phyloP scores from a whole-genome alignment of 208 protist genomes.

The Perkinsela sp. region DNA sequence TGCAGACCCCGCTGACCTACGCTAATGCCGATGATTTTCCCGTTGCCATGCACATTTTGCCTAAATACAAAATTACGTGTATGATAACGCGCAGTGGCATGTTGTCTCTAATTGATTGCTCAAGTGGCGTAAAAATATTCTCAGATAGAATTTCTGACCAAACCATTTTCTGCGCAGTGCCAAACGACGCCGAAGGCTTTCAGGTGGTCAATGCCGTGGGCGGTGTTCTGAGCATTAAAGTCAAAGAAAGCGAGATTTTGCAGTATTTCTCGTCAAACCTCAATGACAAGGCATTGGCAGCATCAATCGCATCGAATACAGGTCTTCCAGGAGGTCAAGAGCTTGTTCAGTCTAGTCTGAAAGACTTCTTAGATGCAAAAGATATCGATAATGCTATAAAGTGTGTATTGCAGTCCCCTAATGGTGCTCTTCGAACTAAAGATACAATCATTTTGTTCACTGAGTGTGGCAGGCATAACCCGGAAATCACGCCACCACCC shows the following conservation, averaged over 20 bases:
- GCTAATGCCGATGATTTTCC: slow-evolving; percentile 79
- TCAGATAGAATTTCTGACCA: slow-evolving; percentile 77
- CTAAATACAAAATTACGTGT: slow-evolving; percentile 82
- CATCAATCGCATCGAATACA: slow-evolving; percentile 75
- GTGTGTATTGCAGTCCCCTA: slow-evolving; percentile 73
- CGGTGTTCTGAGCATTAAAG: slow-evolving; percentile 54
- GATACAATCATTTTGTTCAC: slow-evolving; percentile 85
- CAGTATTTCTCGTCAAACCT: slow-evolving; percentile 75
- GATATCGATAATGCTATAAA: slow-evolving; percentile 78
- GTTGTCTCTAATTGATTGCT: slow-evolving; percentile 77
- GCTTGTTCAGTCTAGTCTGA: slow-evolving; percentile 81
- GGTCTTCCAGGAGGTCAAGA: slow-evolving; percentile 90
- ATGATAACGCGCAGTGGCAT: slow-evolving; percentile 84
- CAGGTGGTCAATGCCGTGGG: slow-evolving; percentile 85
- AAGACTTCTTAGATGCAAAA: slow-evolving; percentile 58
- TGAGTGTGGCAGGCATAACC: slow-evolving; percentile 17
- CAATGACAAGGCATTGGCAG: slow-evolving; percentile 72
- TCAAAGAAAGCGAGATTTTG: slow-evolving; percentile 87
- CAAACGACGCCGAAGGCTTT: slow-evolving; percentile 53
- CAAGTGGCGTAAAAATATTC: slow-evolving; percentile 69
- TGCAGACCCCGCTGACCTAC: background rate
- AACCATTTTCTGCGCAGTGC: slow-evolving; percentile 81
- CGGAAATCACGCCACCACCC: slow-evolving; percentile 61
- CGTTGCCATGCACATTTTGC: slow-evolving; percentile 74
- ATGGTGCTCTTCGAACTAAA: slow-evolving; percentile 71